Evolutionary conservation across 345 rosid species (phyloP), one percentile per base, ranked within the genome.

Genomic region (Pugionium cornutum): DNA sequence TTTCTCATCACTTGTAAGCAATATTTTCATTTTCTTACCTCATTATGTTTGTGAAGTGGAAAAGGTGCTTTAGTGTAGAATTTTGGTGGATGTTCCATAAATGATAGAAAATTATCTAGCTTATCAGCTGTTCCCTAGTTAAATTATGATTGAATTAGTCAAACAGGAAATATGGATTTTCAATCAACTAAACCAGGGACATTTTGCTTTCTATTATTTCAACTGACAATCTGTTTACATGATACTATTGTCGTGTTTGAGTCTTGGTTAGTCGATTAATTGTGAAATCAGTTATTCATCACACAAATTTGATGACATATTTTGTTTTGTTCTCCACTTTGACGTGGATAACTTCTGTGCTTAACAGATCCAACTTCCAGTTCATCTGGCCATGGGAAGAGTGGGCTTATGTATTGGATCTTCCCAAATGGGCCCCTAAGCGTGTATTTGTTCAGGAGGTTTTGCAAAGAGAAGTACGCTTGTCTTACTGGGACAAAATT

Each of bases 351-450:
- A 18, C 4, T 70, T 78, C 35, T 18, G 63, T 69, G 46, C 25
- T 62, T 70, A 68, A 35, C 83, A 94, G 99, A 72, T 94, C 99
- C 64, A 94, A 94, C 76, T 94, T 94, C 69, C 97, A 94, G 66
- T 91, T 90, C 80, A 91, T 91, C 67, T 94, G 99, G 99, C 99
- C 99, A 6, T 94, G 99, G 99, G 99, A 94, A 76, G 99, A 94
- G 75, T 94, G 99, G 99, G 96, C 89, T 57, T 83, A 82, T 82
- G 99, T 94, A 64, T 72, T 94, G 68, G 95, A 84, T 73, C 95
- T 94, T 57, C 97, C 97, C 70, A 87, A 85, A 74, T 94, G 99
- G 99, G 97, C 95, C 31, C 99, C 99, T 37, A 92, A 94, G 76
- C 96, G 95, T 32, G 92, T 85, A 27, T 94, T 94, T 83, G 99